These are phyloP conservation scores for Boletellus ananas DNA, from an alignment of 768 basidiomycete species.

Conservation along the genomic window DNA sequence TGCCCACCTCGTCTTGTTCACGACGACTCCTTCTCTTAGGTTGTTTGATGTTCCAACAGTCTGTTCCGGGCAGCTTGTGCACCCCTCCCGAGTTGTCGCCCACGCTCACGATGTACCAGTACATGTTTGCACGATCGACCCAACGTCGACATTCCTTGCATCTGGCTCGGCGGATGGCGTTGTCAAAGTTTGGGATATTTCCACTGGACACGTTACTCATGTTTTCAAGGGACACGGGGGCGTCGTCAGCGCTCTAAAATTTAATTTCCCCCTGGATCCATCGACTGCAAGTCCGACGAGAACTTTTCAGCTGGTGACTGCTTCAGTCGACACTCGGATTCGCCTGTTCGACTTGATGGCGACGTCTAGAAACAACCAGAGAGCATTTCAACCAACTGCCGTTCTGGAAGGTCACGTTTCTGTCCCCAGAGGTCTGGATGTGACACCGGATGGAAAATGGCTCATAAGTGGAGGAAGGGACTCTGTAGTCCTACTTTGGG, in stretches of 20 bases:
- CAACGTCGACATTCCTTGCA: slow-evolving; percentile 85
- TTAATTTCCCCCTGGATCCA: slow-evolving; percentile 70
- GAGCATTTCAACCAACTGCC: slow-evolving; percentile 61
- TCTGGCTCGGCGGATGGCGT: slow-evolving; percentile 95
- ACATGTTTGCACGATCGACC: slow-evolving; percentile 81
- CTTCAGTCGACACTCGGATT: slow-evolving; percentile 87
- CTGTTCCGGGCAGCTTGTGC: slow-evolving; percentile 46
- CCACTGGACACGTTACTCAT: slow-evolving; percentile 86
- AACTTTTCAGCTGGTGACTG: slow-evolving; percentile 81
- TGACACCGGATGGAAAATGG: slow-evolving; percentile 83
- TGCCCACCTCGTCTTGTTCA: slow-evolving; percentile 74
- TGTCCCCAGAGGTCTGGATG: slow-evolving; percentile 87
- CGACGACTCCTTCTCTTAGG: slow-evolving; percentile 74
- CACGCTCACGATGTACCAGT: slow-evolving; percentile 93
- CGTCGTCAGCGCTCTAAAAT: slow-evolving; percentile 88
- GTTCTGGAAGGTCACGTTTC: slow-evolving; percentile 95
- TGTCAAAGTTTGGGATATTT: slow-evolving; percentile 95
- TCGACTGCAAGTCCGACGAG: slow-evolving; percentile 43
- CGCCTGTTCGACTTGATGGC: slow-evolving; percentile 87
- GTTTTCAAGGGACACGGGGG: slow-evolving; percentile 96
- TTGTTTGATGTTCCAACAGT: slow-evolving; percentile 74
- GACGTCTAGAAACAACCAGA: slow-evolving; percentile 51
- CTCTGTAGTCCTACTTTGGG: slow-evolving; percentile 91
- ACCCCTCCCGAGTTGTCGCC: slow-evolving; percentile 70
- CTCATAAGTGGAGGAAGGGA: slow-evolving; percentile 90